A percentile compares a stretch with the other conserved stretches of the same genome.
phyloP scores from a whole-genome alignment of 2,329 filamentous ascomycete genomes.

The Cladosporium sp. region DNA sequence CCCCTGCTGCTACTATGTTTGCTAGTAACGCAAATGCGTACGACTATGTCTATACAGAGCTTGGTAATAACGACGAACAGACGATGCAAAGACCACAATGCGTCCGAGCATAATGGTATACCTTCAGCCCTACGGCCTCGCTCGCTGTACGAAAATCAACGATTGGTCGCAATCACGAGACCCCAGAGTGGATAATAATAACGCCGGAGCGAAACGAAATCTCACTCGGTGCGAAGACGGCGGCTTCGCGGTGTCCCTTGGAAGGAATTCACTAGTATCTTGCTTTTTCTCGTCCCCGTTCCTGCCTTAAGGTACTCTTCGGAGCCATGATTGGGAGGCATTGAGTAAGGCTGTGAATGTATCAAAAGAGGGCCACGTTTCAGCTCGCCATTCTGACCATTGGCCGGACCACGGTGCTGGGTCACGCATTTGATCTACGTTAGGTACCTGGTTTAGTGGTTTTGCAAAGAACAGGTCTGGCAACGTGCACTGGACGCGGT shows the following conservation, averaged over 20 bases:
- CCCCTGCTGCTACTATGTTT: no score
- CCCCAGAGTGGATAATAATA: no score
- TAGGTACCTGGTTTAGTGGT: background rate
- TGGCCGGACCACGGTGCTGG: background rate
- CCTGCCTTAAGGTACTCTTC: background rate
- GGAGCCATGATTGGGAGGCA: background rate
- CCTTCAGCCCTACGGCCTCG: no score
- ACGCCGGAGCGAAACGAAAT: no score
- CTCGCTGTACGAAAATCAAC: no score
- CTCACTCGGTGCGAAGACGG: background rate
- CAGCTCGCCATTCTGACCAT: background rate
- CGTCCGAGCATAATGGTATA: no score
- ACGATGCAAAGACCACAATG: no score
- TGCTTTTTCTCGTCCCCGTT: background rate
- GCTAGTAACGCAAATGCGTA: no score
- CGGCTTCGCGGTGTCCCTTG: background rate
- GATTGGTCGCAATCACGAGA: no score
- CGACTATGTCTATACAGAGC: no score
- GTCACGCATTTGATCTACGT: background rate
- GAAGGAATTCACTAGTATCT: background rate
- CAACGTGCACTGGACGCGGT: background rate
- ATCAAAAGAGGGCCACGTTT: no score
- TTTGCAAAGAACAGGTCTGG: background rate
- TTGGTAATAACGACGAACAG: no score
- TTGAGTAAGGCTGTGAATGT: background rate